Evolutionary conservation across 208 protist genomes (phyloP).

Genomic region (Leishmania tropica): DNA sequence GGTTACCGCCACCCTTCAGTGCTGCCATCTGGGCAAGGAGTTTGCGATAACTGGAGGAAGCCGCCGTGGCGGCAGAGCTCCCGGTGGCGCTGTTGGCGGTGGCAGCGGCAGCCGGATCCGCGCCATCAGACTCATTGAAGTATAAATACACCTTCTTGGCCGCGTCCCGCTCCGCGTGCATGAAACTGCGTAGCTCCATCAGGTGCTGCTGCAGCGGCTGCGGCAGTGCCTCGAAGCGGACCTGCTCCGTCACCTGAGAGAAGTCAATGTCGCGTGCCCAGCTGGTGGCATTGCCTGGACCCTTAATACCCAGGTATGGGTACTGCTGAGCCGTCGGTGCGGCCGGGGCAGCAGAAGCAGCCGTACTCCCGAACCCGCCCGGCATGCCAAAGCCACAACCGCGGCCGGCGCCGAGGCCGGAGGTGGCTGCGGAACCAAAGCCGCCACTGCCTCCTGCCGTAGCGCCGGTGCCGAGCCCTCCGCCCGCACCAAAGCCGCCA

Average conservation of each 20-base stretch:
- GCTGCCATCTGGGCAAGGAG: constrained; percentile 30
- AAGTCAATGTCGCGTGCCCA: constrained; percentile 73
- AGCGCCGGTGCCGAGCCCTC: constrained; percentile 3
- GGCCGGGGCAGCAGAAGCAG: constrained; percentile 6
- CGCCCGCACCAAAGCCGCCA: constrained; percentile 30
- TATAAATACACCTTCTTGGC: constrained; percentile 55
- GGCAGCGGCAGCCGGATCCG: not conserved
- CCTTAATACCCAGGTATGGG: constrained; percentile 71
- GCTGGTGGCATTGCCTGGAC: constrained; percentile 63
- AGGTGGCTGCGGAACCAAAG: constrained; percentile 14
- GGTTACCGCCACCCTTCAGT: constrained; percentile 36
- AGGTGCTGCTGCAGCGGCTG: constrained; percentile 73
- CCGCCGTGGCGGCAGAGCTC: not conserved
- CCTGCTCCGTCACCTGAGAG: constrained; percentile 69
- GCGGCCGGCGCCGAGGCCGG: constrained; percentile 7
- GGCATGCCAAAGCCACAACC: constrained; percentile 24
- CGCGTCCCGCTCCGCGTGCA: constrained; percentile 64
- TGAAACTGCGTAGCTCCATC: constrained; percentile 77
- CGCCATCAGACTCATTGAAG: constrained; percentile 44
- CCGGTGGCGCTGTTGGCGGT: not conserved
- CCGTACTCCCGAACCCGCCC: constrained; percentile 21
- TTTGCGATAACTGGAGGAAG: constrained; percentile 41
- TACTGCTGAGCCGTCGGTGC: constrained; percentile 39
- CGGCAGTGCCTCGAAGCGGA: constrained; percentile 68
- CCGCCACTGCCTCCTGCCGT: constrained; percentile 17